Evolutionary conservation across 768 basidiomycete genomes (phyloP), one percentile per base, ranked within the genome.

Genomic region (Rhodocollybia butyracea): DNA sequence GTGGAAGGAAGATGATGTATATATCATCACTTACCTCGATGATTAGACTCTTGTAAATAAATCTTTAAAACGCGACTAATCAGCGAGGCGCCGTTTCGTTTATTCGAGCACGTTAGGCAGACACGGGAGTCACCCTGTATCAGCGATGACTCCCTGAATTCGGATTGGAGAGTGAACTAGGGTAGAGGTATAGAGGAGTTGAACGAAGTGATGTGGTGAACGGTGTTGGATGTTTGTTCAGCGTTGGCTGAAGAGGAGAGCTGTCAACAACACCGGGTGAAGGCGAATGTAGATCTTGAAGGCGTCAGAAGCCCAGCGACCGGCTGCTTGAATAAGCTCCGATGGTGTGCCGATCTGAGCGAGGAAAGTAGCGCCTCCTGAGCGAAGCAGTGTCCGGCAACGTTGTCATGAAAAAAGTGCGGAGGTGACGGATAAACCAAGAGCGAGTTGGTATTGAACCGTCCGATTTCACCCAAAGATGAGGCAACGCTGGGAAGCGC

Each of bases 271-370:
- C 0, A 60, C 60, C 17, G 71, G 70, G 43, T 70, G 58, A 43
- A 68, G 64, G 15, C 70, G 58, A 19, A 73, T 65, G 55, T 74
- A 73, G 21, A 61, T 48, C 22, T 63, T 48, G 46, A 61, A 73
- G 0, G 64, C 56, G 0, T 64, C 61, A 0, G 69, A 71, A 1
- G 63, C 55, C 73, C 73, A 74, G 0, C 68, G 61, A 0, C 71
- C 72, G 0, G 59, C 43, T 0, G 61, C 62, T 34, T 67, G 69
- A 30, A 74, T 73, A 3, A 41, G 39, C 30, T 58, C 53, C 3
- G 61, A 54, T 1, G 68, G 43, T 2, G 58, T 56, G 0, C 72
- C 70, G 0, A 38, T 26, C 10, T 39, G 46, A 0, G 72, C 73
- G 2, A 54, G 11, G 21, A 12, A 42, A n/a, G 52, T 54, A 8